These are phyloP conservation scores for Xylariaceae sp. DNA, from an alignment of 2,329 filamentous ascomycete genomes.

Conservation along the genomic window DNA sequence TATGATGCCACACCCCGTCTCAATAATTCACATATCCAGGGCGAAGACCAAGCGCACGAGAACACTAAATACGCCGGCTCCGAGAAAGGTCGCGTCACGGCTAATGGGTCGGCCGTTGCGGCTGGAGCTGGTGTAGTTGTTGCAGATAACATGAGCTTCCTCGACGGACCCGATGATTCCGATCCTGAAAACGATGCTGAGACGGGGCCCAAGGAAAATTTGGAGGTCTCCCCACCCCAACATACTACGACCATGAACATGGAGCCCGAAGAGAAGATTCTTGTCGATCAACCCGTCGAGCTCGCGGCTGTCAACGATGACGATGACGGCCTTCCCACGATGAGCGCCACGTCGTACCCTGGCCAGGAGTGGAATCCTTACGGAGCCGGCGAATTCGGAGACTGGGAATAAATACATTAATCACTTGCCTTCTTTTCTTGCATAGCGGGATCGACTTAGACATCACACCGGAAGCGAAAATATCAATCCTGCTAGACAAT, in stretches of 20 bases:
- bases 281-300: conserved; percentile 40
- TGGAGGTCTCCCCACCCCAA: conserved; percentile 16
- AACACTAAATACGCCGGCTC: conserved; percentile 35
- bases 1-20: conserved; percentile 40
- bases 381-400: conserved; percentile 43
- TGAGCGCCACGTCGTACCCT: conserved; percentile 62
- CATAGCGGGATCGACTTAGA: no score
- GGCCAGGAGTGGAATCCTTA: conserved; percentile 62
- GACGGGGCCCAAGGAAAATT: background rate
- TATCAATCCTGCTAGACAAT: no score
- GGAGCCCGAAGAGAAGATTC: conserved; percentile 47
- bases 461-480: no score
- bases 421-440: no score
- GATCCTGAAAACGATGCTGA: conserved; percentile 19
- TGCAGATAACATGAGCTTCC: conserved; percentile 22
- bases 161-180: conserved; percentile 24
- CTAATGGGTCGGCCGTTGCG: conserved; percentile 13
- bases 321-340: conserved; percentile 52
- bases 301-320: conserved; percentile 39
- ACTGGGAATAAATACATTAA: conserved; percentile 34
- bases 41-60: conserved; percentile 16
- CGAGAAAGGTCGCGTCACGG: conserved; percentile 23
- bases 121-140: conserved; percentile 11
- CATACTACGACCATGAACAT: conserved; percentile 15
- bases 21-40: conserved; percentile 7